Conservation (phyloP, 768 basidiomycete species). For the Suillus brevipes region DNA sequence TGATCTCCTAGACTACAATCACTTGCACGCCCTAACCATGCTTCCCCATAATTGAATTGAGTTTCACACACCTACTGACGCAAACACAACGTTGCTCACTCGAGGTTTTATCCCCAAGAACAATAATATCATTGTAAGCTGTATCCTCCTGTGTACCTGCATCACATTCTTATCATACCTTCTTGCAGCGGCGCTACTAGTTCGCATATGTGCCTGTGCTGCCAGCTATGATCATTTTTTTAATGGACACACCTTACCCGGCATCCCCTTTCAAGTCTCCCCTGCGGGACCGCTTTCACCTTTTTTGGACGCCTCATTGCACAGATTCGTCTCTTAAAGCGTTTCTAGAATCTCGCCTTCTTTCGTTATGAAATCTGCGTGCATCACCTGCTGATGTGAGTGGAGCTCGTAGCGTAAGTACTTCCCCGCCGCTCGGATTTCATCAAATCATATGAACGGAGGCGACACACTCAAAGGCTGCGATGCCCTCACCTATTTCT, state of each 20-base stretch:
- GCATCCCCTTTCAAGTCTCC: conserved; percentile 14
- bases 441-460: conserved; percentile 10
- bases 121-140: conserved; percentile 2
- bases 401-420: conserved; percentile 14
- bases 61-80: neutral
- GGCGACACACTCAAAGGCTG: conserved; percentile 6
- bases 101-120: conserved; percentile 16
- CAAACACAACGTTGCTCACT: conserved; percentile 24
- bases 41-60: conserved; percentile 1
- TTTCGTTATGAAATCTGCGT: conserved; percentile 14
- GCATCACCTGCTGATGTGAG: conserved; percentile 26
- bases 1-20: conserved; percentile 16
- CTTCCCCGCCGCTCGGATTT: conserved; percentile 11
- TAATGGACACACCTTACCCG: conserved; percentile 6
- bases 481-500: conserved; percentile 5
- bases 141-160: conserved; percentile 3
- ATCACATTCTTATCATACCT: conserved; percentile 10
- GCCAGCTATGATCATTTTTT: neutral
- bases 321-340: neutral
- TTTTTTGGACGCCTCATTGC: conserved; percentile 20
- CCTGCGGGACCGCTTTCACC: conserved; percentile 17
- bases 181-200: neutral
- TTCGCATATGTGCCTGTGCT: neutral
- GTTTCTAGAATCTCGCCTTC: neutral
- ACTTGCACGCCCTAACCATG: conserved; percentile 5